Evolutionary conservation across 139 green algal species (phyloP).

Genomic region (Coccomyxa sp.): DNA sequence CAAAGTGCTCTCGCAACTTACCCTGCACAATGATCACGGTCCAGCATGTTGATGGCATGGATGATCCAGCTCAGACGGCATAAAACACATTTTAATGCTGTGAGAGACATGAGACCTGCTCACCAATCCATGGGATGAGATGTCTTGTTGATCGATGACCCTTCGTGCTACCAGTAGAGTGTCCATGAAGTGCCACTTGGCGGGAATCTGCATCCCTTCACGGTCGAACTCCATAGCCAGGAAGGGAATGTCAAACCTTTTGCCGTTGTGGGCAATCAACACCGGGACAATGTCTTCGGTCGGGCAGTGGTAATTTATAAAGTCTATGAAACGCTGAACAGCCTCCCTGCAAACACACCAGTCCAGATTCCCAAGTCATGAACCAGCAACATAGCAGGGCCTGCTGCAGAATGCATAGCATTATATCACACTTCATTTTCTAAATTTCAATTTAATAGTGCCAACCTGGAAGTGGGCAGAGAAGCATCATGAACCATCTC

Average conservation of each 20-base stretch:
- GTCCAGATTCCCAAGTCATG: neutral
- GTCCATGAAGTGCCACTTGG: conserved; percentile 39
- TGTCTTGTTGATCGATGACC: too few relatives aligned
- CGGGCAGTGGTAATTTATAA: conserved; percentile 16
- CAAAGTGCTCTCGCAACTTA: neutral
- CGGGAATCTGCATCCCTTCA: conserved; percentile 19
- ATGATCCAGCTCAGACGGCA: too few relatives aligned
- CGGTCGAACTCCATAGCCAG: conserved; percentile 6
- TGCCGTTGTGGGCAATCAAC: conserved; percentile 26
- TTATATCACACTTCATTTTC: too few relatives aligned
- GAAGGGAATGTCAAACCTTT: conserved; percentile 14
- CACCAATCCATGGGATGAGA: too few relatives aligned
- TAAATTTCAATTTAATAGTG: too few relatives aligned
- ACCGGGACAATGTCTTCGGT: conserved; percentile 26
- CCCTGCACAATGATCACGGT: neutral
- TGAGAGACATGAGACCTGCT: too few relatives aligned
- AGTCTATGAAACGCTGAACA: conserved; percentile 24
- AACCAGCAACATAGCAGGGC: too few relatives aligned
- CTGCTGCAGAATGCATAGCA: too few relatives aligned
- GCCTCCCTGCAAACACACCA: conserved; percentile 17
- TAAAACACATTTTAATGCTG: too few relatives aligned
- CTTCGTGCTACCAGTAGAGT: conserved; percentile 6
- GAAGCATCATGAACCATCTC: neutral
- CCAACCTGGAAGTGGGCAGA: neutral
- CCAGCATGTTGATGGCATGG: too few relatives aligned